Base-by-base conservation (phyloP, 2,329 filamentous ascomycete genomes). In the Fusarium citri region DNA sequence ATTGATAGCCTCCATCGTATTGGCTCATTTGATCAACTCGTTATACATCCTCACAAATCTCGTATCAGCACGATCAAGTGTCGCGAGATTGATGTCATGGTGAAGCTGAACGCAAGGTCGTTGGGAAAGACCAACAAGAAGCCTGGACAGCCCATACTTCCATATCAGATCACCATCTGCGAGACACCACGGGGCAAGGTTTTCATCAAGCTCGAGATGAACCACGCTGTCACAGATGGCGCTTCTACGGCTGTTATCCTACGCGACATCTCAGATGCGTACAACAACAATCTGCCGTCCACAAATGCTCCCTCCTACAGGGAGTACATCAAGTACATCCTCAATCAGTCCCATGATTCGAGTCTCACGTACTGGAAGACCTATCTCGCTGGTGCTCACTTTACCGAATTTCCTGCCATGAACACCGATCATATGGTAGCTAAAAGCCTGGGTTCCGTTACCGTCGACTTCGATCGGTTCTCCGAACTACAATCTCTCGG, bases 151-250 rank as follows among this genome's bases (percentile, higher is more conserved):
- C 72, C 73, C 2, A 55, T 30, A 25, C 63, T 75, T 25, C 72
- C 73, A 0, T 72, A 74, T 30, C 65, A 74, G 31, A 60, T 76
- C 40, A 74, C 72, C 8, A 69, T 77, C 15, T 77, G 75, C 37
- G 58, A 72, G 8, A 68, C 66, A n/a, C 43, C 46, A 0, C 50
- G 56, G 8, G 55, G 50, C 3, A 69, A 69, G 8, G 55, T 43
- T 2, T 68, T 66, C n/a, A 56, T 68, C n/a, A 68, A 68, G 26
- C 57, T 82, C 12, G 79, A 80, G 20, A 75, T 82, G 68, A 80
- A 76, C 51, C 80, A 81, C 49, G 73, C 76, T 4, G 55, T 80
- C 15, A 75, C 76, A 3, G 79, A 81, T n/a, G 79, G 78, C 4
- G 70, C 75, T 28, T 80, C 79, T 0, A 72, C 76, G 51, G 77